A percentile compares a stretch with the other conserved stretches of the same genome.
Evolutionary conservation across 805 yeast genomes (phyloP).

Genomic region (Spathaspora girioi): DNA sequence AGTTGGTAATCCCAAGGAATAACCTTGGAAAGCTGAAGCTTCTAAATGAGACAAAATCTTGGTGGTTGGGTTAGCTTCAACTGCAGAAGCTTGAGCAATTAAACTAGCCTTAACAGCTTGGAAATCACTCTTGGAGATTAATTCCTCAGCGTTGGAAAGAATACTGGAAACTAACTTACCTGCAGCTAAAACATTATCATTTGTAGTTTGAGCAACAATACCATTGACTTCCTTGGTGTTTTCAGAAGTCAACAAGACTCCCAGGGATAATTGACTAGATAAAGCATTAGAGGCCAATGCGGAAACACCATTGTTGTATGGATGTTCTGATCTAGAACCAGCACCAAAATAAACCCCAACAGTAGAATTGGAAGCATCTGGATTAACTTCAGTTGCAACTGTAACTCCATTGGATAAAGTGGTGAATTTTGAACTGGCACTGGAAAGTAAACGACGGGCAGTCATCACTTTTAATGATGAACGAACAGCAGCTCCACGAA

Average conservation of each 20-base stretch:
- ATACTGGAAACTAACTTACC: slow-evolving; percentile 47
- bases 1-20: slow-evolving; percentile 73
- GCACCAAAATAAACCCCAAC: slow-evolving; percentile 72
- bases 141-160: slow-evolving; percentile 33
- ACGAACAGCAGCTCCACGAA: slow-evolving; percentile 40
- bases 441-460: slow-evolving; percentile 56
- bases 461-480: slow-evolving; percentile 23
- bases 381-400: slow-evolving; percentile 65
- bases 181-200: slow-evolving; percentile 50
- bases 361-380: slow-evolving; percentile 52
- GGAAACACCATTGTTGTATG: slow-evolving; percentile 80
- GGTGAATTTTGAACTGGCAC: slow-evolving; percentile 62
- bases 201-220: slow-evolving; percentile 51
- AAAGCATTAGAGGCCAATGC: slow-evolving; percentile 56
- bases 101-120: slow-evolving; percentile 45
- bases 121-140: slow-evolving; percentile 43
- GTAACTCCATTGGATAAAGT: slow-evolving; percentile 71
- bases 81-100: slow-evolving; percentile 43
- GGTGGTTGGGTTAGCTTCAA: slow-evolving; percentile 55
- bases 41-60: slow-evolving; percentile 72
- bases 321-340: slow-evolving; percentile 77
- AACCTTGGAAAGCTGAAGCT: slow-evolving; percentile 84
- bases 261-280: slow-evolving; percentile 41
- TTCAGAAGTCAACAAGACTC: slow-evolving; percentile 53
- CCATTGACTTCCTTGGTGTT: slow-evolving; percentile 65